phyloP scores from a whole-genome alignment of 2,329 filamentous ascomycete species.

The Beauveria medogensis region DNA sequence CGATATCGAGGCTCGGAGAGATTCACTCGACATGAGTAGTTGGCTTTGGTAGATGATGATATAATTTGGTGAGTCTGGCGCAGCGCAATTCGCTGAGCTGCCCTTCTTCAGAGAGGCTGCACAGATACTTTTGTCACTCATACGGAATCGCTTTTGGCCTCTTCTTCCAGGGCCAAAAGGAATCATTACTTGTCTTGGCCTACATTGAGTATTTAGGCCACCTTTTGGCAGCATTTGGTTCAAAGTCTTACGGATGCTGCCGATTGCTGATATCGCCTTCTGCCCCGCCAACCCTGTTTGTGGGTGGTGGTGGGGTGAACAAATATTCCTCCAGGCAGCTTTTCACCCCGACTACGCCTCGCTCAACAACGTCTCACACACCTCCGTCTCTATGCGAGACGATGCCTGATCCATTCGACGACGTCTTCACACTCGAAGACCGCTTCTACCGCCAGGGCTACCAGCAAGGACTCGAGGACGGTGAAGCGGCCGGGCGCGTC shows the following conservation, averaged over 20 bases:
- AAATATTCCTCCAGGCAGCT: conserved; percentile 14
- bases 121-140: no score
- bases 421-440: conserved; percentile 53
- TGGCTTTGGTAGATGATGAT: neutral
- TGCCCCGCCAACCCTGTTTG: conserved; percentile 23
- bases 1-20: neutral
- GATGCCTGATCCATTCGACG: conserved; percentile 44
- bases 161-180: no score
- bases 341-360: neutral
- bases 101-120: no score
- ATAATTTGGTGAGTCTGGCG: neutral
- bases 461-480: conserved; percentile 65
- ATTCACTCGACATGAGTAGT: neutral
- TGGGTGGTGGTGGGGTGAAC: neutral
- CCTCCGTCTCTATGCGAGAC: conserved; percentile 15
- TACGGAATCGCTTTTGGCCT: no score
- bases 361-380: neutral
- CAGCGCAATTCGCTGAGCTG: no score
- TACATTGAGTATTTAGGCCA: no score
- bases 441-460: conserved; percentile 79
- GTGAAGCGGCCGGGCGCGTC: conserved; percentile 65
- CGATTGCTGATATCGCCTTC: conserved; percentile 28
- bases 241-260: neutral
- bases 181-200: no score
- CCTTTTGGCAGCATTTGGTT: no score